These are phyloP conservation scores for Licmophora abbreviata DNA, from an alignment of 108 stramenopile genomes.

Conservation along the genomic window DNA sequence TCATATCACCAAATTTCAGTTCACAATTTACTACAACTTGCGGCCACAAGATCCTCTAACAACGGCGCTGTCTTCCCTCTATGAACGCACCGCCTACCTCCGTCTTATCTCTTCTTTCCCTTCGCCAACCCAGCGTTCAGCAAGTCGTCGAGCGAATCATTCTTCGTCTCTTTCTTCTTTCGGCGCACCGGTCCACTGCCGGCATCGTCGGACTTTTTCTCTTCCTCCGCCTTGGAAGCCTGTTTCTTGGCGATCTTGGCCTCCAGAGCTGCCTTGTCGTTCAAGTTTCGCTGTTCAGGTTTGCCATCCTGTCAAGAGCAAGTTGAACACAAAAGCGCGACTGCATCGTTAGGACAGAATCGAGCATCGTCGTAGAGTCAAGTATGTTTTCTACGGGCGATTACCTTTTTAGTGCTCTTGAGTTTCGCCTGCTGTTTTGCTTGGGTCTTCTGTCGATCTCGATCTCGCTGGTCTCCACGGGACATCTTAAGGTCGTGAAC, in stretches of 20 bases:
- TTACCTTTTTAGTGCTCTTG: conserved; percentile 35
- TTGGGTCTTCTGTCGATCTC: conserved; percentile 71
- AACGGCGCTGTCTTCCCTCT: too few relatives aligned
- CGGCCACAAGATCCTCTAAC: too few relatives aligned
- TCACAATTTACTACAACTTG: too few relatives aligned
- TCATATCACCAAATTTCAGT: too few relatives aligned
- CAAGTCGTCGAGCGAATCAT: conserved; percentile 50
- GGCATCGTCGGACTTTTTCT: conserved; percentile 21
- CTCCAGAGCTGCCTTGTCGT: conserved; percentile 57
- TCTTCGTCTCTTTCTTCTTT: conserved; percentile 34
- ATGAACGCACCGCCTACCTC: too few relatives aligned
- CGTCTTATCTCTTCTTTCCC: conserved; percentile 37
- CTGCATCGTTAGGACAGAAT: not conserved
- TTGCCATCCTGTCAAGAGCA: conserved; percentile 40
- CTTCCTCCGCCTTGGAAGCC: conserved; percentile 38
- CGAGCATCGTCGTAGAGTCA: not conserved
- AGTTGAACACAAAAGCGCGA: not conserved
- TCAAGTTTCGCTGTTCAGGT: conserved; percentile 49
- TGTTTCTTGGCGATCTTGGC: conserved; percentile 71
- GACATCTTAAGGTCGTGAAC: too few relatives aligned
- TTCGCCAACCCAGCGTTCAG: conserved; percentile 48
- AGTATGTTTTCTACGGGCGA: conserved; percentile 2
- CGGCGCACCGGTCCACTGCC: conserved; percentile 24
- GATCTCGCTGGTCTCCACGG: conserved; percentile 73
- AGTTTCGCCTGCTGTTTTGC: conserved; percentile 30